A percentile compares a stretch with the other conserved stretches of the same genome.
Conservation (phyloP, 306 rosid genomes). For the Rosa multiflora region DNA sequence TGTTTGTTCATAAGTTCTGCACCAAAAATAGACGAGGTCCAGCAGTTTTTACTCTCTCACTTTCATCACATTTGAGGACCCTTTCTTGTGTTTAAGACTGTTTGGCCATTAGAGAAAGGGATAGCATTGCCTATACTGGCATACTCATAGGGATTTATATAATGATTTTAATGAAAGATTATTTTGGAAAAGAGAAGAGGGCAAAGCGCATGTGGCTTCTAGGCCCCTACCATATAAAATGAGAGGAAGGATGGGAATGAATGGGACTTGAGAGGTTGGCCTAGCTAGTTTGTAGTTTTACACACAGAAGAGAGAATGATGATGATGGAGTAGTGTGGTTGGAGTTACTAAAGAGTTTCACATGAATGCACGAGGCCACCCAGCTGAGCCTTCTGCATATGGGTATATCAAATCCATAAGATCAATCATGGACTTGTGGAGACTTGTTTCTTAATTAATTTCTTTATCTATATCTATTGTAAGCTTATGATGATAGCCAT, state of each 20-base stretch:
- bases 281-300: slow-evolving; percentile 14
- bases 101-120: slow-evolving; percentile 7
- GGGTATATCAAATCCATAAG: slow-evolving; percentile 20
- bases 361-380: slow-evolving; percentile 81
- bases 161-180: slow-evolving; percentile 15
- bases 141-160: slow-evolving; percentile 18
- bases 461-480: too few relatives aligned
- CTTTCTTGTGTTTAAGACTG: slow-evolving; percentile 4
- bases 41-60: neutral
- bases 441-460: slow-evolving; percentile 18
- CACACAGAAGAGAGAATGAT: slow-evolving; percentile 13
- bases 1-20: neutral
- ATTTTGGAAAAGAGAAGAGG: slow-evolving; percentile 37
- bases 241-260: slow-evolving; percentile 39
- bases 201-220: slow-evolving; percentile 45
- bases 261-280: slow-evolving; percentile 46
- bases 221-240: slow-evolving; percentile 44
- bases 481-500: too few relatives aligned
- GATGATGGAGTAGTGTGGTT: slow-evolving; percentile 39
- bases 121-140: slow-evolving; percentile 9
- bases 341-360: slow-evolving; percentile 54
- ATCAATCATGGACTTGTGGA: slow-evolving; percentile 49
- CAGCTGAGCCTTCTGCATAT: slow-evolving; percentile 42
- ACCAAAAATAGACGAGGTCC: neutral
- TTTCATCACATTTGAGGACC: slow-evolving; percentile 27